Evolutionary conservation across 495 filamentous ascomycete species (phyloP).

Genomic region (Chaetomidium leptoderma): DNA sequence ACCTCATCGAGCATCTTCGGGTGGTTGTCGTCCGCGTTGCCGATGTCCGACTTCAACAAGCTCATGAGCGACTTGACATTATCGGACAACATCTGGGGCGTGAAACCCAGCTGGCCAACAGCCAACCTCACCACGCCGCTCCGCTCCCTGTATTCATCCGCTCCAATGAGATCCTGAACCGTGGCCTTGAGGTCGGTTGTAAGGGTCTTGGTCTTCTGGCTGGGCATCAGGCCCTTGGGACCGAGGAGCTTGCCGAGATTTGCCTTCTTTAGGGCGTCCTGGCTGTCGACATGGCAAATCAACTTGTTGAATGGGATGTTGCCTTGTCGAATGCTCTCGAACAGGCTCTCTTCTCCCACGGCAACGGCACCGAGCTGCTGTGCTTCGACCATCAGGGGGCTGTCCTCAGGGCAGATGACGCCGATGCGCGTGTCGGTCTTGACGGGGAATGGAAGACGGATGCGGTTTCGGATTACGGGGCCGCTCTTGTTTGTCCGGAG

Average conservation of each 20-base stretch:
- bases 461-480: slow-evolving; percentile 75
- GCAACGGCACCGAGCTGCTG: slow-evolving; percentile 68
- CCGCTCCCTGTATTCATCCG: slow-evolving; percentile 80
- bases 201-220: slow-evolving; percentile 77
- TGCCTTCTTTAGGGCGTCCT: slow-evolving; percentile 68
- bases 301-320: slow-evolving; percentile 81
- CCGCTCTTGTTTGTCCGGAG: slow-evolving; percentile 76
- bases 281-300: slow-evolving; percentile 76
- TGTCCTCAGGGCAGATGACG: slow-evolving; percentile 80
- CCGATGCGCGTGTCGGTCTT: slow-evolving; percentile 79
- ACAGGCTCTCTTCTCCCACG: slow-evolving; percentile 80
- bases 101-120: slow-evolving; percentile 85
- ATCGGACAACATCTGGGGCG: slow-evolving; percentile 75
- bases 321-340: slow-evolving; percentile 69
- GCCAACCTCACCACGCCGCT: slow-evolving; percentile 80
- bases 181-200: slow-evolving; percentile 67
- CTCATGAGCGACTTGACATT: slow-evolving; percentile 79
- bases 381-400: slow-evolving; percentile 63
- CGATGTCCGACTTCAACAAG: slow-evolving; percentile 72
- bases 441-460: slow-evolving; percentile 84
- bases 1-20: slow-evolving; percentile 87
- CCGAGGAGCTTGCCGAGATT: slow-evolving; percentile 76
- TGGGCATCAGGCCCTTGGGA: slow-evolving; percentile 89
- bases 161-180: slow-evolving; percentile 75
- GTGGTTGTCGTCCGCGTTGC: slow-evolving; percentile 60